A percentile compares a stretch with the other conserved stretches of the same genome.
These are phyloP conservation scores for Darksidea phi DNA, from an alignment of 495 filamentous ascomycete genomes.

Conservation along the genomic window DNA sequence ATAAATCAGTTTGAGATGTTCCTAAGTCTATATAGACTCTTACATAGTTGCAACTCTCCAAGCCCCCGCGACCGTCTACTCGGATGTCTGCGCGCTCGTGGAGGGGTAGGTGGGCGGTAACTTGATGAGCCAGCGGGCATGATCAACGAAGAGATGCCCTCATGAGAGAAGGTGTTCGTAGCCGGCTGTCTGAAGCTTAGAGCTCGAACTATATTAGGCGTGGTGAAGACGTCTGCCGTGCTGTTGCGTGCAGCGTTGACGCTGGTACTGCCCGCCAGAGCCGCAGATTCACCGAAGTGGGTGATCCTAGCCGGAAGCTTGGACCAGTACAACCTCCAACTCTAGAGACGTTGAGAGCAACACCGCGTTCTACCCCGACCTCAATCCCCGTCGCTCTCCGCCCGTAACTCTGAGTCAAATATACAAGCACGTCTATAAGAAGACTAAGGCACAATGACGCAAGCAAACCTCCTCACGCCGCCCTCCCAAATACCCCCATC, in stretches of 20 bases:
- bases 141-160: conserved; percentile 11
- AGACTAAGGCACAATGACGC: conserved; percentile 31
- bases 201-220: background rate
- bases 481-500: conserved; percentile 43
- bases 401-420: too few relatives aligned
- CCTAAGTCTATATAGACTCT: too few relatives aligned
- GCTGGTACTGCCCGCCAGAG: background rate
- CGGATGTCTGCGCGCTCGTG: background rate
- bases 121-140: conserved; percentile 27
- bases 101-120: conserved; percentile 31
- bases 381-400: background rate
- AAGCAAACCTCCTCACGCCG: conserved; percentile 39
- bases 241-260: too few relatives aligned
- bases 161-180: conserved; percentile 5
- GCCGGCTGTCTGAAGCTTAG: background rate
- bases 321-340: background rate
- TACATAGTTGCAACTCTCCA: too few relatives aligned
- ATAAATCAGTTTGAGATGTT: too few relatives aligned
- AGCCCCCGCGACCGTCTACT: conserved; percentile 10
- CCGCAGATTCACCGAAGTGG: background rate
- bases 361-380: background rate
- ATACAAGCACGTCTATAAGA: too few relatives aligned
- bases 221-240: background rate
- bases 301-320: background rate
- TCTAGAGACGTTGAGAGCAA: background rate